Base-by-base conservation (phyloP, 768 basidiomycete genomes). In the Boletus speciosus region DNA sequence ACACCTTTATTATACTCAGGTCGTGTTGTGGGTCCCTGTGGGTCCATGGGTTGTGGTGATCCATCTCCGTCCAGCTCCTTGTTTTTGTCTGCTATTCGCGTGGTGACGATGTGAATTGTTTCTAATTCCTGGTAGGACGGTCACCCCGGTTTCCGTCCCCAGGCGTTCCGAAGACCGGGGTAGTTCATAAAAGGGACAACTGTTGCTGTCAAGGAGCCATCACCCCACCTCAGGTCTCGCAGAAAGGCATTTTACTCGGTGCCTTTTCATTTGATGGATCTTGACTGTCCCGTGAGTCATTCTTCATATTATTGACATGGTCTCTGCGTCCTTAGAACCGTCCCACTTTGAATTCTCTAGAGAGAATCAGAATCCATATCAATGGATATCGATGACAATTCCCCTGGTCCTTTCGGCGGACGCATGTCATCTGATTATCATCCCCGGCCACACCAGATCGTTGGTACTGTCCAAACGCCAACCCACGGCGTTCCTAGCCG, bases 11-110 rank as follows among this genome's bases (percentile, higher is more conserved):
- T 67, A 52, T 66, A 44, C 42, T 56, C 42, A 46, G 48, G 60
- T 62, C 29, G 45, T 37, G 6, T 1, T 62, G 64, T 65, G 52
- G 62, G 63, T 56, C 65, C 53, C 19, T 60, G 63, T 67, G 10
- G 66, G 60, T 60, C 60, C 64, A 42, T 25, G 44, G 19, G 34
- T 37, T 8, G 32, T 37, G 27, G 10, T 45, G 5, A 11, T 43
- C 14, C 25, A 15, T 51, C 47, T 39, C 16, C 46, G 14, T 46
- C 45, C 36, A 27, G 11, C 34, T 23, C 45, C 47, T 59, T 59
- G 52, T 61, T 56, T 56, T 65, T 65, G 54, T 58, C 39, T 44
- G 29, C 37, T 21, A n/a, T 12, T 40, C 16, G 19, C 27, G 12
- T 58, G 25, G 62, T 51, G 50, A 61, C 51, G 53, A 49, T 55